A percentile compares a stretch with the other conserved stretches of the same genome.
Evolutionary conservation across 306 rosid genomes (phyloP).

Genomic region (Astragalus glycyphyllos): DNA sequence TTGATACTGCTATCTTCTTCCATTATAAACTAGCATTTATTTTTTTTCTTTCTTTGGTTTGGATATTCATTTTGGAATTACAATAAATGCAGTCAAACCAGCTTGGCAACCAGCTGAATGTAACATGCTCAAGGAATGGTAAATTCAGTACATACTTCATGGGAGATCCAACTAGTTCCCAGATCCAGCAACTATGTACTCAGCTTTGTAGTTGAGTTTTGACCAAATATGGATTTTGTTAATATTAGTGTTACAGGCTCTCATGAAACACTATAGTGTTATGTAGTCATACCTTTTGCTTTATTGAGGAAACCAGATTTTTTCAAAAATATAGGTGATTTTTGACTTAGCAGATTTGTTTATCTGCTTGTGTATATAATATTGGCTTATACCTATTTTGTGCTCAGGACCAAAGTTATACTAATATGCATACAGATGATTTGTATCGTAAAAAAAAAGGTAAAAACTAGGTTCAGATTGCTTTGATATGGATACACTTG

Average conservation of each 20-base stretch:
- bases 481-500: not conserved
- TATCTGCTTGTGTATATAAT: conserved; percentile 31
- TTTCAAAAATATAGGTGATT: not conserved
- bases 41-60: not conserved
- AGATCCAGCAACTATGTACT: conserved; percentile 76
- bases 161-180: conserved; percentile 61
- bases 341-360: conserved; percentile 27
- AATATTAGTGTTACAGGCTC: conserved; percentile 40
- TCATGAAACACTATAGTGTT: conserved; percentile 28
- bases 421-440: not conserved
- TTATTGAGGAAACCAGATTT: not conserved
- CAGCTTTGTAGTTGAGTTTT: conserved; percentile 70
- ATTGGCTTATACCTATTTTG: conserved; percentile 19
- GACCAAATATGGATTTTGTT: conserved; percentile 36
- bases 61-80: conserved; percentile 27
- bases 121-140: conserved; percentile 87
- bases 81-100: conserved; percentile 70
- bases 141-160: conserved; percentile 52
- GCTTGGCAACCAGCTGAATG: conserved; percentile 66
- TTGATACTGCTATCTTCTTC: not conserved
- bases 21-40: not conserved
- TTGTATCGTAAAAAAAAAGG: not conserved
- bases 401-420: conserved; percentile 24
- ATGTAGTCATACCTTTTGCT: conserved; percentile 29
- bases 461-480: conserved; percentile 1